A percentile compares a stretch with the other conserved stretches of the same genome.
Conservation (phyloP, 176 grass and related monocot species). For the Oryza punctata region DNA sequence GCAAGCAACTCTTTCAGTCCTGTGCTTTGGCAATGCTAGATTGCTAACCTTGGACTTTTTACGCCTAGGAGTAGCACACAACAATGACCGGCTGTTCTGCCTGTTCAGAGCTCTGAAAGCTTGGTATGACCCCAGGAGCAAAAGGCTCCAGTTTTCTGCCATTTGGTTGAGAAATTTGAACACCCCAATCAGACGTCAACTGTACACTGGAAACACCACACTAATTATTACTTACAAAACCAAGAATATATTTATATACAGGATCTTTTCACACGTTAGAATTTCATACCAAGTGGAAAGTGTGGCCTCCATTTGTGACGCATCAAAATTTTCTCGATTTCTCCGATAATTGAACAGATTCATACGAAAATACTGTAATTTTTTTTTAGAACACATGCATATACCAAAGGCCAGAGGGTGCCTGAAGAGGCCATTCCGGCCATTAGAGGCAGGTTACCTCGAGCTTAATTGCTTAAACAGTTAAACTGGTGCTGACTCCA, state of each 20-base stretch:
- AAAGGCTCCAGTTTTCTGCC: conserved; percentile 2
- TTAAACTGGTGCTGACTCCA: conserved; percentile 51
- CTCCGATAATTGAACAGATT: too few species aligned
- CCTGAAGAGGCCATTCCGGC: too few species aligned
- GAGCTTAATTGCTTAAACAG: not conserved
- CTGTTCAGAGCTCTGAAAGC: not conserved
- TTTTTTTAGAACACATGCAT: too few species aligned
- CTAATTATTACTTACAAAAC: not conserved
- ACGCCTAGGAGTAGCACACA: not conserved
- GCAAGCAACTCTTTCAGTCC: conserved; percentile 49
- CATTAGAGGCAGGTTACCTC: not conserved
- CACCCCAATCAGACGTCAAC: not conserved
- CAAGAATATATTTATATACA: too few species aligned
- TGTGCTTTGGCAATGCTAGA: conserved; percentile 16
- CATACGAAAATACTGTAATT: too few species aligned
- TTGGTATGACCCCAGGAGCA: conserved; percentile 4
- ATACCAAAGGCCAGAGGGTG: too few species aligned
- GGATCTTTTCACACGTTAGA: not conserved
- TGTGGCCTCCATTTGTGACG: too few species aligned
- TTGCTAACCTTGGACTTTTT: conserved; percentile 34
- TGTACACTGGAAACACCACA: not conserved
- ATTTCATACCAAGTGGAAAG: not conserved
- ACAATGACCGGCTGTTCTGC: not conserved
- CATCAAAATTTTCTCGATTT: too few species aligned
- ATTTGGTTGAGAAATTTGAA: conserved; percentile 43